Evolutionary conservation across 352 stramenopile species (phyloP).

Genomic region (Pythium grandisporangium): DNA sequence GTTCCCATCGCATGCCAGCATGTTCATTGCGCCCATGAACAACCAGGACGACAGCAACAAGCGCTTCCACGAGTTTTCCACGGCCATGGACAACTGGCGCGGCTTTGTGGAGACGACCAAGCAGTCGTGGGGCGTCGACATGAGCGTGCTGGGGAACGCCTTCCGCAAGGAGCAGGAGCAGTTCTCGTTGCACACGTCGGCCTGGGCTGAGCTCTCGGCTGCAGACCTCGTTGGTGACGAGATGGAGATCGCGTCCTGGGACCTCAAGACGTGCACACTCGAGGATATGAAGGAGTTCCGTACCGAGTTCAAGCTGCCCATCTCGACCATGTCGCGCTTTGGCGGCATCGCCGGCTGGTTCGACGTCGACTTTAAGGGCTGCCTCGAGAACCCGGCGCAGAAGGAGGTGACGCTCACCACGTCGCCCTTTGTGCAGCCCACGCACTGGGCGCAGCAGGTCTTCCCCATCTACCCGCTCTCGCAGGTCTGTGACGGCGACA

Average conservation of each 20-base stretch:
- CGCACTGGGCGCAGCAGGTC: constrained; percentile 84
- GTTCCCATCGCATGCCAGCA: constrained; percentile 97
- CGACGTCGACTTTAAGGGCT: constrained; percentile 97
- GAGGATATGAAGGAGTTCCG: constrained; percentile 78
- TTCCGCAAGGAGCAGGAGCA: constrained; percentile 87
- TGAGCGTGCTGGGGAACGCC: constrained; percentile 85
- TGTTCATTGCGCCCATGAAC: constrained; percentile 96
- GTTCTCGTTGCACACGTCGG: constrained; percentile 81
- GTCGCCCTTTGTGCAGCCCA: constrained; percentile 84
- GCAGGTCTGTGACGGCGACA: constrained; percentile 78
- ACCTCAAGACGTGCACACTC: constrained; percentile 78
- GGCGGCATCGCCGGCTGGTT: constrained; percentile 98
- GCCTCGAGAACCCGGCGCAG: constrained; percentile 53
- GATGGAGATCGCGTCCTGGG: constrained; percentile 68
- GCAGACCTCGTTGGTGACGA: constrained; percentile 80
- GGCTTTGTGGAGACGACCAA: constrained; percentile 89
- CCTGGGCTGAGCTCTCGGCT: constrained; percentile 69
- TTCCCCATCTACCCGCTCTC: constrained; percentile 77
- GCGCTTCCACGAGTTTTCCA: constrained; percentile 76
- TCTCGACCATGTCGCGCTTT: constrained; percentile 85
- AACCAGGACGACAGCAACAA: constrained; percentile 91
- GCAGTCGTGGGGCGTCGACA: constrained; percentile 95
- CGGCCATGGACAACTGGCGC: constrained; percentile 79
- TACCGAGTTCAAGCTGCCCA: constrained; percentile 57
- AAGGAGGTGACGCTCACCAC: constrained; percentile 86